Base-by-base conservation (phyloP, 805 yeast species). In the Clavispora fructus region DNA sequence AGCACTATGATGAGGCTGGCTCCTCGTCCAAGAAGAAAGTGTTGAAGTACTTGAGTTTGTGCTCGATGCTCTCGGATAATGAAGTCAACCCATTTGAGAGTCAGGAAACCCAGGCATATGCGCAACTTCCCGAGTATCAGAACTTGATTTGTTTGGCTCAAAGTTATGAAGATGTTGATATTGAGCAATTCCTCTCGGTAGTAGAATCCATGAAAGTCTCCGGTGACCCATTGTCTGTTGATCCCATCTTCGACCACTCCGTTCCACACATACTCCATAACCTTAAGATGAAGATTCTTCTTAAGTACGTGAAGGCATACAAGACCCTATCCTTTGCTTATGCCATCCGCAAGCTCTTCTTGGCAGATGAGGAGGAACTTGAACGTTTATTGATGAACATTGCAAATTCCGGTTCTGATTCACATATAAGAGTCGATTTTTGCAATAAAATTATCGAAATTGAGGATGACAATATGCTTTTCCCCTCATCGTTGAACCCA, bases 81-180 rank as follows among this genome's bases (percentile, higher is more conserved):
- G 83, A 79, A 50, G 78, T 85, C 44, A 81, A 83, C 55, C 87
- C 88, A 1, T 84, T 85, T 55, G 85, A 82, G 51, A 78, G 87
- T 0, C 86, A 81, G 56, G 92, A 85, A 60, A 82, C 87, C 1
- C 75, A 74, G 54, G 78, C 82, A 7, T 80, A 77, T 57, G 51
- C 65, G 40, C 46, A 60, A 53, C 48, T 69, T 39, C 44, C 44
- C 7, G 60, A 57, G 38, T 56, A 44, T 30, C 32, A 30, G 12
- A 58, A 59, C 37, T 56, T 71, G 32, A 53, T 67, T 3, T 35
- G 41, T 7, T 50, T 71, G 31, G 62, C 65, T 7, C 58, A 62
- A 27, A 59, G 62, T 6, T 69, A 67, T 45, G 67, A 67, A 43
- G 61, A 59, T 11, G 50, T 61, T 12, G 59, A 65, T 47, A 53